Conservation (phyloP, 108 stramenopile genomes). For the Cyclotella choctawhatcheeana region DNA sequence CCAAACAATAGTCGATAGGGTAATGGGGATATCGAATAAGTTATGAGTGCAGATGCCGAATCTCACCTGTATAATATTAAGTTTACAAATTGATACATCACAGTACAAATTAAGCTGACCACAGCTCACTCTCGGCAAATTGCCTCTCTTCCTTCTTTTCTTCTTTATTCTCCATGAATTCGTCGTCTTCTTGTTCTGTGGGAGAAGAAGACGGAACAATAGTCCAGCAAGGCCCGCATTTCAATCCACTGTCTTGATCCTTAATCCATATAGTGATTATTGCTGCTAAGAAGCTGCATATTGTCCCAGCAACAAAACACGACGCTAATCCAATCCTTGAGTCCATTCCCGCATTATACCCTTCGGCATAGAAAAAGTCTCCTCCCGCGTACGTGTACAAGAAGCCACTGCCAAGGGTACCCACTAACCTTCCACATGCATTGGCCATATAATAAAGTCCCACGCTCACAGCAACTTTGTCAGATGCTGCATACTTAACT, state of each 20-base stretch:
- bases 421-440: slow-evolving; percentile 89
- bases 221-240: slow-evolving; percentile 69
- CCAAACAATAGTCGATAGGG: slow-evolving; percentile 39
- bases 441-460: slow-evolving; percentile 98
- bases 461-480: slow-evolving; percentile 91
- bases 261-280: slow-evolving; percentile 76
- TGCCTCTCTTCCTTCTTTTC: neutral
- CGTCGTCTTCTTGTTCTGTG: slow-evolving; percentile 3
- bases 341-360: slow-evolving; percentile 68
- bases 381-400: slow-evolving; percentile 90
- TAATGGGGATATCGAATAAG: slow-evolving; percentile 28
- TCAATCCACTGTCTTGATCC: slow-evolving; percentile 74
- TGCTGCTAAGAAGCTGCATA: slow-evolving; percentile 77
- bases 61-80: too few species aligned
- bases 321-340: slow-evolving; percentile 77
- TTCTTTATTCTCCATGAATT: neutral
- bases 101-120: neutral
- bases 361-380: slow-evolving; percentile 35
- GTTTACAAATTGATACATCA: too few species aligned
- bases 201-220: too few species aligned
- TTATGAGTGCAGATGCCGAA: too few species aligned
- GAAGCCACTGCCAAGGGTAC: slow-evolving; percentile 89
- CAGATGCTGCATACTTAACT: slow-evolving; percentile 90
- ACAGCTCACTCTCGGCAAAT: neutral
- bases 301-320: slow-evolving; percentile 85